Conservation (phyloP, 2,329 filamentous ascomycete species). For the Pseudomassariella vexata region DNA sequence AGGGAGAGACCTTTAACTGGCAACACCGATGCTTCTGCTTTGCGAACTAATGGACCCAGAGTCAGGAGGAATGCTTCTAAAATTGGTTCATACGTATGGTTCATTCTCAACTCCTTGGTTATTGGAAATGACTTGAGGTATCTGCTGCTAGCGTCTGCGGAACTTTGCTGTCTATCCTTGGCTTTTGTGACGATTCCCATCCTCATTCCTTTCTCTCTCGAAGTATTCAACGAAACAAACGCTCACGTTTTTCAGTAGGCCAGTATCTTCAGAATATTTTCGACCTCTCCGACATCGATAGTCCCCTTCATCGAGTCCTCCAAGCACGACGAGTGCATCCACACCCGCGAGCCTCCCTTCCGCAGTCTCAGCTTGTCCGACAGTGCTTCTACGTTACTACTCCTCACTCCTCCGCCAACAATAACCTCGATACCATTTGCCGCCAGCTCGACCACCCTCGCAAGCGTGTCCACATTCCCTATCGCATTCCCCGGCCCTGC, state of each 20-base stretch:
- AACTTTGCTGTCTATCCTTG: too few relatives aligned
- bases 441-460: slow-evolving; percentile 25
- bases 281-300: slow-evolving; percentile 22
- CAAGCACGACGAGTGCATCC: slow-evolving; percentile 45
- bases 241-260: too few relatives aligned
- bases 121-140: too few relatives aligned
- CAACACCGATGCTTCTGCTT: too few relatives aligned
- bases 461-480: slow-evolving; percentile 32
- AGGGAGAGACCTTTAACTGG: too few relatives aligned
- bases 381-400: slow-evolving; percentile 28
- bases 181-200: too few relatives aligned
- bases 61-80: too few relatives aligned
- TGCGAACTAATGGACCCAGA: too few relatives aligned
- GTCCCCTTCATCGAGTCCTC: slow-evolving; percentile 10
- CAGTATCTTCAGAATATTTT: slow-evolving; percentile 15
- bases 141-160: too few relatives aligned
- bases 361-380: slow-evolving; percentile 19
- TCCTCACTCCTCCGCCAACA: slow-evolving; percentile 45
- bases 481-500: slow-evolving; percentile 38
- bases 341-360: slow-evolving; percentile 21
- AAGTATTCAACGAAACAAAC: neutral
- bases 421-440: slow-evolving; percentile 37
- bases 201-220: too few relatives aligned
- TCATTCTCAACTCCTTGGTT: too few relatives aligned
- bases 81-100: too few relatives aligned